Conservation (phyloP, 495 filamentous ascomycete genomes). For the Aspergillus baeticus region DNA sequence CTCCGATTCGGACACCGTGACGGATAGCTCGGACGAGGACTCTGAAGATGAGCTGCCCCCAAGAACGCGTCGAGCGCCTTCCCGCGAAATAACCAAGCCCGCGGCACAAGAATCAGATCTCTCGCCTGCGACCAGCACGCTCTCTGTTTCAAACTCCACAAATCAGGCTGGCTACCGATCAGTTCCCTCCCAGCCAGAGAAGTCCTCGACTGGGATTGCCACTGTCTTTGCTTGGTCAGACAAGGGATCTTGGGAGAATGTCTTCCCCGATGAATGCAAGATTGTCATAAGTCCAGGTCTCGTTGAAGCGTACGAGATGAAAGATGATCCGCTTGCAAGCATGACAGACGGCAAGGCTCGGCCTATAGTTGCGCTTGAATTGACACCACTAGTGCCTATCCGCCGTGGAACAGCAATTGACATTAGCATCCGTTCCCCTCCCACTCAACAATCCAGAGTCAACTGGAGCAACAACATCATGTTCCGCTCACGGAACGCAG, state of each 20-base stretch:
- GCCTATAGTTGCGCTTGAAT: conserved; percentile 74
- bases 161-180: conserved; percentile 64
- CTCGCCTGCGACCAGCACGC: conserved; percentile 44
- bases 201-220: conserved; percentile 66
- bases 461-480: conserved; percentile 74
- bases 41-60: conserved; percentile 45
- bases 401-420: conserved; percentile 88
- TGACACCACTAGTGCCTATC: conserved; percentile 85
- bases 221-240: conserved; percentile 84
- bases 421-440: conserved; percentile 85
- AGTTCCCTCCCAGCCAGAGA: conserved; percentile 53
- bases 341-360: conserved; percentile 34
- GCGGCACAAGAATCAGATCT: conserved; percentile 30
- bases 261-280: conserved; percentile 72
- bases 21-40: conserved; percentile 56
- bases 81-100: conserved; percentile 18
- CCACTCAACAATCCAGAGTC: conserved; percentile 66
- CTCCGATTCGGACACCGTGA: conserved; percentile 43
- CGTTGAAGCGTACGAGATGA: conserved; percentile 77
- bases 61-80: conserved; percentile 27
- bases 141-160: conserved; percentile 74
- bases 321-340: conserved; percentile 31
- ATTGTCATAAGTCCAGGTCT: conserved; percentile 80
- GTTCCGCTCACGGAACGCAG: conserved; percentile 76
- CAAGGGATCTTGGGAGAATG: conserved; percentile 74